Conservation (phyloP, 2,329 filamentous ascomycete species). For the Penicillium glabrum region DNA sequence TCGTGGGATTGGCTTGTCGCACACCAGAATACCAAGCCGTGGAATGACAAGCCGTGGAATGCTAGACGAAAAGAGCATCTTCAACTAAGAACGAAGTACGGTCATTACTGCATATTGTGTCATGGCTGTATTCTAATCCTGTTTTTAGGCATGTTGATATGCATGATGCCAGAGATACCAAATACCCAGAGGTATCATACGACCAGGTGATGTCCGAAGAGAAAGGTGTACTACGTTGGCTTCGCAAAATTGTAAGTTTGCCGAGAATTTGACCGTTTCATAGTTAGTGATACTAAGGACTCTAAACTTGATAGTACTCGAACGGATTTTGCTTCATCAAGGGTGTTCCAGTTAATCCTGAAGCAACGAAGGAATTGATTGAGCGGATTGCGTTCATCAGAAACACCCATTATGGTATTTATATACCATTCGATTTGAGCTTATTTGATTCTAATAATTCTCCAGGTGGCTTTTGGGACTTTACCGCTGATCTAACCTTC, state of each 20-base stretch:
- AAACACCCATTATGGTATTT: constrained; percentile 81
- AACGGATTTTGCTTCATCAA: constrained; percentile 75
- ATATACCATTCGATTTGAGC: background rate
- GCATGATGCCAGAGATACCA: constrained; percentile 15
- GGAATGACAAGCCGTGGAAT: no score
- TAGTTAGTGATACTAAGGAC: background rate
- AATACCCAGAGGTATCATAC: constrained; percentile 61
- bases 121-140: background rate
- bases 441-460: constrained; percentile 3
- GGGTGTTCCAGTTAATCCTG: constrained; percentile 65
- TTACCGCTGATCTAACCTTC: constrained; percentile 81
- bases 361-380: constrained; percentile 72
- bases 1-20: constrained; percentile 60
- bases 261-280: background rate
- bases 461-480: constrained; percentile 72
- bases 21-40: constrained; percentile 35
- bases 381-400: constrained; percentile 83
- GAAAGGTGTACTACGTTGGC: constrained; percentile 59
- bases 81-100: background rate
- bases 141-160: background rate
- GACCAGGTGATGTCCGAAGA: constrained; percentile 60
- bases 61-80: background rate
- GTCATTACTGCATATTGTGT: background rate
- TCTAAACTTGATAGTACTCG: background rate
- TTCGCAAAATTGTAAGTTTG: constrained; percentile 56